Conservation (phyloP, 2,329 filamentous ascomycete species). For the Ilyonectria mors-panacis region DNA sequence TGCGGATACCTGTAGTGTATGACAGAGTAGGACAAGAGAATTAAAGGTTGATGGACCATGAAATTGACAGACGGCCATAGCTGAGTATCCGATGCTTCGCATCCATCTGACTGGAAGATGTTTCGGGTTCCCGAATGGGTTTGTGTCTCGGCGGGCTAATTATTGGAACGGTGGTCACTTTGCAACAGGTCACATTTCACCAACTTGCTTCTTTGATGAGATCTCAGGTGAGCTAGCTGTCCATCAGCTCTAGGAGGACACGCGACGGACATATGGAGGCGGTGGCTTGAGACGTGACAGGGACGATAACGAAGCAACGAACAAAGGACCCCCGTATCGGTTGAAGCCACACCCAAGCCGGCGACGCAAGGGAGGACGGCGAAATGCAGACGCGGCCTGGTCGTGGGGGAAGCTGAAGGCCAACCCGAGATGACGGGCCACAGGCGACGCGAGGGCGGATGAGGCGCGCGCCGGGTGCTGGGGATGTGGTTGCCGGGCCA, state of each 20-base stretch:
- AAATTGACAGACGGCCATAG: not conserved
- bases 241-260: not conserved
- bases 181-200: not conserved
- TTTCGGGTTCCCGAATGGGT: not conserved
- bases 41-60: not conserved
- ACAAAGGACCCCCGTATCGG: not conserved
- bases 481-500: conserved; percentile 25
- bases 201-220: not conserved
- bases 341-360: not conserved
- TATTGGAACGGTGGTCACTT: not conserved
- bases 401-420: not conserved
- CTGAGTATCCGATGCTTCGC: not conserved
- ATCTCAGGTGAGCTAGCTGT: not conserved
- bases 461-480: conserved; percentile 9
- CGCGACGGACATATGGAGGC: not conserved
- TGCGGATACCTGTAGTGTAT: conserved; percentile 1
- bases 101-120: not conserved
- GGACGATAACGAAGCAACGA: not conserved
- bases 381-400: not conserved
- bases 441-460: conserved; percentile 18
- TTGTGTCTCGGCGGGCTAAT: not conserved
- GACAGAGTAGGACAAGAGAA: not conserved
- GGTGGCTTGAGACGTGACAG: not conserved
- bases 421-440: conserved; percentile 7
- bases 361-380: not conserved